Percentiles rank a stretch among this genome's conserved stretches.
These are phyloP conservation scores for Xylariaceae sp. DNA, from an alignment of 2,329 filamentous ascomycete genomes.

Conservation along the genomic window DNA sequence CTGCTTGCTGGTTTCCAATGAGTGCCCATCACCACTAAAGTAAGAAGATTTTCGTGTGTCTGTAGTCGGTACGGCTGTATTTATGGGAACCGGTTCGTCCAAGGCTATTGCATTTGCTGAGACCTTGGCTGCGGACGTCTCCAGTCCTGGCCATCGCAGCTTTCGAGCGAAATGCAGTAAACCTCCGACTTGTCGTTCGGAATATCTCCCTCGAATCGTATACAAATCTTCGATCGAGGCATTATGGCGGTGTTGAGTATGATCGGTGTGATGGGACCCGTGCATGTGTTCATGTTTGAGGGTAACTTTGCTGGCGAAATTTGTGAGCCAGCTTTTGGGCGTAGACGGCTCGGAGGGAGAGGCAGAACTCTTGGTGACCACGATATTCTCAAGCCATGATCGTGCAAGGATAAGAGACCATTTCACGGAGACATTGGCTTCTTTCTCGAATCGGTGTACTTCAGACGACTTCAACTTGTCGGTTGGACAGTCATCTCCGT, in stretches of 20 bases:
- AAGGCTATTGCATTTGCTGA: constrained; percentile 45
- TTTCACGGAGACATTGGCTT: constrained; percentile 58
- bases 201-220: constrained; percentile 52
- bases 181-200: constrained; percentile 56
- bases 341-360: constrained; percentile 31
- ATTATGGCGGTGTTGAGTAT: constrained; percentile 35
- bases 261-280: constrained; percentile 34
- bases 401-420: constrained; percentile 64
- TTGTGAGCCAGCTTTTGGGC: constrained; percentile 51
- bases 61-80: constrained; percentile 36
- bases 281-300: constrained; percentile 36
- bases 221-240: constrained; percentile 37
- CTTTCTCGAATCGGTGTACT: constrained; percentile 58
- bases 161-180: constrained; percentile 61
- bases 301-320: constrained; percentile 52
- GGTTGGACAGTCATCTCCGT: constrained; percentile 53
- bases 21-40: constrained; percentile 35
- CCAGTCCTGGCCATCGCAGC: constrained; percentile 59
- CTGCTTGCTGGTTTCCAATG: constrained; percentile 28
- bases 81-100: constrained; percentile 39
- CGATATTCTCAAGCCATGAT: constrained; percentile 65
- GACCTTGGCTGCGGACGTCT: constrained; percentile 46
- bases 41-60: constrained; percentile 42
- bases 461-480: constrained; percentile 52
- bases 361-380: constrained; percentile 45